Base-by-base conservation (phyloP, 2,329 filamentous ascomycete genomes). In the Lasiodiplodia theobromae region DNA sequence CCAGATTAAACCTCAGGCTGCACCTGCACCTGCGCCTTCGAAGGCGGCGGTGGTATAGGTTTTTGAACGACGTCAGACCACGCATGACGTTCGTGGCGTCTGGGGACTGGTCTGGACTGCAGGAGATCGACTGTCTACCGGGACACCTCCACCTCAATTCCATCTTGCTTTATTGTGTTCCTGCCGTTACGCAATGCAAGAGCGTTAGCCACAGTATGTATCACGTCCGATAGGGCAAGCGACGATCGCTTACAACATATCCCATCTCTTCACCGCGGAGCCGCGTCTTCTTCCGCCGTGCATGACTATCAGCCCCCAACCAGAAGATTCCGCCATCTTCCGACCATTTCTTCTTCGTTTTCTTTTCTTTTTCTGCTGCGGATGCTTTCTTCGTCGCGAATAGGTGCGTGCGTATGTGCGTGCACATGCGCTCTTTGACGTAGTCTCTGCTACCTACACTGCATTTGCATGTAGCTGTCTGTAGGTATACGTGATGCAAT, bases 401-500 rank as follows among this genome's bases (percentile, higher is more conserved):
- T n/a, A 21, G 21, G 44, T 21, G 18, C 18, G 44, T 14, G 18
- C 44, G 44, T 10, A n/a, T n/a, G 40, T 47, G n/a, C n/a, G 40
- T n/a, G 4, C 40, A 8, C 40, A 47, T 47, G 40, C 40, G 18
- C 44, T 21, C 18, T 21, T 53, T 53, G 51, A 10, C 51, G n/a
- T 47, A 21, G 7, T 47, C 44, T 47, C 21, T 52, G 49, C 23
- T 28, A 23, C 14, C 23, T 18, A 53, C 51, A 47, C 44, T 21
- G 44, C 44, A 47, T 47, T n/a, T 47, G 40, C 40, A 47, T 47
- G 40, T 16, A n/a, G 16, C 40, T 47, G 40, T n/a, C 14, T 31
- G 52, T 54, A 18, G 31, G 52, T 10, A 54, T 25, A 28, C 18
- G 52, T 31, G 16, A 56, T 56, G 52, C 52, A 56, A 56, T 44